These are phyloP conservation scores for Phaeophleospora eucalypticola DNA, from an alignment of 2,329 filamentous ascomycete genomes.

Conservation along the genomic window DNA sequence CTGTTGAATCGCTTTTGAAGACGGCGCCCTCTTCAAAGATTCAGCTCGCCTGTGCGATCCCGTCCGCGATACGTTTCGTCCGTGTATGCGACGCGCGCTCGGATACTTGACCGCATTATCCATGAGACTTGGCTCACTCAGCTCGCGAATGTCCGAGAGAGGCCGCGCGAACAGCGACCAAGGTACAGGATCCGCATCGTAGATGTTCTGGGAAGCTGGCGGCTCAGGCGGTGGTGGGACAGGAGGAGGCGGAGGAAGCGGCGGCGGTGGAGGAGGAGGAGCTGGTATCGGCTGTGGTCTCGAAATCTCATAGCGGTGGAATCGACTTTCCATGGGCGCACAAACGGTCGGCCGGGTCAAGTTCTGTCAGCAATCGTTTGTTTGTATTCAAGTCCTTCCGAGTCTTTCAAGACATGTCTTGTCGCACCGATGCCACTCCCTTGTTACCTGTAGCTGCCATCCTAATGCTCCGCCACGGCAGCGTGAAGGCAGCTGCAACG, in stretches of 20 bases:
- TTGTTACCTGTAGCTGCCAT: too few species aligned
- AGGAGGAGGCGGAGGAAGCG: conserved; percentile 13
- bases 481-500: too few species aligned
- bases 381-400: too few species aligned
- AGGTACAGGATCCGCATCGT: conserved; percentile 8
- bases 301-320: conserved; percentile 21
- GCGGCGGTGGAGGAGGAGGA: conserved; percentile 13
- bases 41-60: conserved; percentile 23
- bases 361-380: background rate
- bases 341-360: background rate
- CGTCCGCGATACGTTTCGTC: conserved; percentile 28
- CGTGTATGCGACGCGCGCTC: conserved; percentile 7
- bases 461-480: too few species aligned
- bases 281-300: conserved; percentile 18
- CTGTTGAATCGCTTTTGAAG: conserved; percentile 16
- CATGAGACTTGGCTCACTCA: conserved; percentile 47
- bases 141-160: conserved; percentile 48
- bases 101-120: conserved; percentile 14
- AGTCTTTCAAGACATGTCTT: too few species aligned
- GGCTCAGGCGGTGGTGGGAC: conserved; percentile 4
- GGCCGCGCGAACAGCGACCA: conserved; percentile 38
- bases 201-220: conserved; percentile 1
- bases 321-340: conserved; percentile 16
- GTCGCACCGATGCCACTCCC: too few species aligned
- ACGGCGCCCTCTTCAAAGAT: conserved; percentile 20